Evolutionary conservation across 306 rosid genomes (phyloP).

Genomic region (Pterocarpus santalinus): DNA sequence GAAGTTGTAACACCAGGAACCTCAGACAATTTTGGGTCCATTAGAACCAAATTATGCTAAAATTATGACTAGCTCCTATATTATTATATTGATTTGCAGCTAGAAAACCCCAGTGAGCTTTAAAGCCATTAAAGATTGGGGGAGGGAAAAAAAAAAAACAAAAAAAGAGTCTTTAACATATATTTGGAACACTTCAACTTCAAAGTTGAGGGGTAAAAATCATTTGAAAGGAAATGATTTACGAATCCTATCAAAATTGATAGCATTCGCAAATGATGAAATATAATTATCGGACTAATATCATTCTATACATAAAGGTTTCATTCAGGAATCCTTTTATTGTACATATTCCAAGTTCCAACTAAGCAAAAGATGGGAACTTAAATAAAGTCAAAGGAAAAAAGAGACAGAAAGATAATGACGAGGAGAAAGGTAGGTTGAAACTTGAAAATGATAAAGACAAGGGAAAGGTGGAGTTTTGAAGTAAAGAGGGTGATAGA

Average conservation of each 20-base stretch:
- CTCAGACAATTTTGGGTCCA: background rate
- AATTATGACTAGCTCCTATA: slow-evolving; percentile 2
- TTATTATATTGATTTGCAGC: background rate
- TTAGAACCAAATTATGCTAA: slow-evolving; percentile 15
- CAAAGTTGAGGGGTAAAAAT: background rate
- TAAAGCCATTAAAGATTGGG: background rate
- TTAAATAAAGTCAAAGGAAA: slow-evolving; percentile 37
- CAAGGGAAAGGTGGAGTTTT: slow-evolving; percentile 34
- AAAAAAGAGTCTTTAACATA: background rate
- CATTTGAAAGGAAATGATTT: background rate
- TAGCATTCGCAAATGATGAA: background rate
- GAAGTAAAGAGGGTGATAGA: slow-evolving; percentile 42
- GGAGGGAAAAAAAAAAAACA: no score
- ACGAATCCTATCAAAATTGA: background rate
- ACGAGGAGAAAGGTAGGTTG: slow-evolving; percentile 30
- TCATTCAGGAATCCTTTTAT: background rate
- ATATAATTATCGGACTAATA: background rate
- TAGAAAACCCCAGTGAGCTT: background rate
- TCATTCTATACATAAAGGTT: background rate
- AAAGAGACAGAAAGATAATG: slow-evolving; percentile 40
- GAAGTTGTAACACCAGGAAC: no score
- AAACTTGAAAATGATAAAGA: background rate
- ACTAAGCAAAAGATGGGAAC: background rate
- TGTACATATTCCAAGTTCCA: background rate
- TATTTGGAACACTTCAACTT: background rate